These are phyloP conservation scores for Candida sanyaensis DNA, from an alignment of 1,139 yeast species.

Conservation along the genomic window DNA sequence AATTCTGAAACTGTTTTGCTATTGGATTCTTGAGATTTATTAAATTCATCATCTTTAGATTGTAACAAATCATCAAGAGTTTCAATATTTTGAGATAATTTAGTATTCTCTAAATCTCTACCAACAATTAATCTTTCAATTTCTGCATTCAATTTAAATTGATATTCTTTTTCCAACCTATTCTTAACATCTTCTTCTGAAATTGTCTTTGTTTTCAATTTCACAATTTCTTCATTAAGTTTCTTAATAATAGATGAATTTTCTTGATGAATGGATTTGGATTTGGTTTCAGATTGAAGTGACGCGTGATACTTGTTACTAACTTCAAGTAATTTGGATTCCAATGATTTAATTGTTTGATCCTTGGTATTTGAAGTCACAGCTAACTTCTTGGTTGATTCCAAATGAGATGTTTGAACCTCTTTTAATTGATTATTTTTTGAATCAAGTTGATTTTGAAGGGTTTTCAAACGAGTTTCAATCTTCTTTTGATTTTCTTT, in stretches of 20 bases:
- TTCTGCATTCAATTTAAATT: conserved; percentile 29
- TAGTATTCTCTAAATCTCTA: conserved; percentile 25
- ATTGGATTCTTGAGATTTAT: conserved; percentile 9
- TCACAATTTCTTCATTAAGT: conserved; percentile 2
- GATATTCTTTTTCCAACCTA: conserved; percentile 23
- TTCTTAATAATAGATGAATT: conserved; percentile 2
- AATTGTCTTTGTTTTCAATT: neutral
- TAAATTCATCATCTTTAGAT: conserved; percentile 1
- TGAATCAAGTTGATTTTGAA: neutral
- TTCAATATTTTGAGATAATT: conserved; percentile 12
- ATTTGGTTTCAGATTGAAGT: conserved; percentile 3
- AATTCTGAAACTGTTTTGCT: conserved; percentile 12
- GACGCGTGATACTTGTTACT: conserved; percentile 4
- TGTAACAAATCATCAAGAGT: conserved; percentile 7
- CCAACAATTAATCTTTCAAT: conserved; percentile 30
- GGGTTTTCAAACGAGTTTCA: neutral
- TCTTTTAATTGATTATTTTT: neutral
- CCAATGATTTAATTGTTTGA: conserved; percentile 1
- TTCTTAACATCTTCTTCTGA: conserved; percentile 1
- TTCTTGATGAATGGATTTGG: neutral
- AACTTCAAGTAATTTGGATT: conserved; percentile 9
- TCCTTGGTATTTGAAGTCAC: neutral
- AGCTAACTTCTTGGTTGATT: neutral
- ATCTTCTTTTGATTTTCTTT: neutral
- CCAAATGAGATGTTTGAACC: neutral